Evolutionary conservation across 495 filamentous ascomycete genomes (phyloP).

Genomic region (Lasiosphaeria miniovina): DNA sequence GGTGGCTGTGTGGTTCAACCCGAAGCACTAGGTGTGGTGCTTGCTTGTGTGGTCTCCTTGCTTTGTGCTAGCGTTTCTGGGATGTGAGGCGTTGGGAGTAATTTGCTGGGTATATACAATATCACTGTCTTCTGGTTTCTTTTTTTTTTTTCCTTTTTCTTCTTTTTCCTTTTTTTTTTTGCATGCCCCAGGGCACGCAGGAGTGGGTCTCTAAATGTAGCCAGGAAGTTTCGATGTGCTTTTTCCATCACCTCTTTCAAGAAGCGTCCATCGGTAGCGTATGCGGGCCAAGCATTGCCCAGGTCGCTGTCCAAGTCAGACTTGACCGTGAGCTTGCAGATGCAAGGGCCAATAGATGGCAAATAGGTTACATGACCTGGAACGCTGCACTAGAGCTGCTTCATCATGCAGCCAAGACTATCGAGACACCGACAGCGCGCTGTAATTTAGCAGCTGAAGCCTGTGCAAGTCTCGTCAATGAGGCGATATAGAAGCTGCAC

Average conservation of each 20-base stretch:
- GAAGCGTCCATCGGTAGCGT: not conserved
- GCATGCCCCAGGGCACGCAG: not conserved
- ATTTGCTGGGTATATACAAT: too few relatives aligned
- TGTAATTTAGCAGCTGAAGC: not conserved
- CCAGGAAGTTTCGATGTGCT: not conserved
- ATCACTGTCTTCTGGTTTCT: too few relatives aligned
- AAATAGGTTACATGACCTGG: not conserved
- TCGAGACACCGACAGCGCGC: not conserved
- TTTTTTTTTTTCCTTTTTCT: too few relatives aligned
- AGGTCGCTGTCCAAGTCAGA: not conserved
- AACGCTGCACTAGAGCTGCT: not conserved
- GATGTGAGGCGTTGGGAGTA: too few relatives aligned
- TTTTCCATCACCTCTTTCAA: not conserved
- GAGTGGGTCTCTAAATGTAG: not conserved
- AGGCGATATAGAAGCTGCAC: not conserved
- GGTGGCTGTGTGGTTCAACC: conserved; percentile 41
- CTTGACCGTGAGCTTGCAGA: not conserved
- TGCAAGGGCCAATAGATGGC: not conserved
- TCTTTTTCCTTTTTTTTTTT: too few relatives aligned
- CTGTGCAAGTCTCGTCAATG: not conserved
- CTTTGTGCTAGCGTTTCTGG: too few relatives aligned
- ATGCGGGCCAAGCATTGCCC: not conserved
- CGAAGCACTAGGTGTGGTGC: conserved; percentile 28
- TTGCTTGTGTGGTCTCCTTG: not conserved
- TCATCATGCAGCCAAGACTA: not conserved